These are phyloP conservation scores for Clonostachys rosea DNA, from an alignment of 2,329 filamentous ascomycete genomes.

Conservation along the genomic window DNA sequence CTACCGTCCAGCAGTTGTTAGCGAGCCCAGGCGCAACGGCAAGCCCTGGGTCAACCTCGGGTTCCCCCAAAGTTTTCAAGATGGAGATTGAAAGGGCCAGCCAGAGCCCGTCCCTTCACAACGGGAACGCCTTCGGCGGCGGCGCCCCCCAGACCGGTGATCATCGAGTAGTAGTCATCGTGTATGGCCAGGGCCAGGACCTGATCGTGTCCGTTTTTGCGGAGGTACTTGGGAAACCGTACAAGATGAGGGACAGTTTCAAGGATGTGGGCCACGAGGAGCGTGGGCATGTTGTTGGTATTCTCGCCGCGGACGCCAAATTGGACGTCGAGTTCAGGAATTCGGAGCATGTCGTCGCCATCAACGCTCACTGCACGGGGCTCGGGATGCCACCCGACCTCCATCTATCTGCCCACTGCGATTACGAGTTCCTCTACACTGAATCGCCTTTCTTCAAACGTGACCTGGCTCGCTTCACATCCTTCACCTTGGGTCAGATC, in stretches of 20 bases:
- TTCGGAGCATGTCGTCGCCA: conserved; percentile 55
- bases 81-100: conserved; percentile 28
- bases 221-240: conserved; percentile 73
- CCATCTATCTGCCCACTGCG: conserved; percentile 62
- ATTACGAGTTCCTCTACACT: conserved; percentile 85
- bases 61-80: conserved; percentile 10
- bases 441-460: conserved; percentile 66
- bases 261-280: conserved; percentile 48
- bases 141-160: conserved; percentile 47
- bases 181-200: conserved; percentile 69
- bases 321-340: conserved; percentile 54
- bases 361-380: conserved; percentile 74
- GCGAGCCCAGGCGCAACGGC: conserved; percentile 19
- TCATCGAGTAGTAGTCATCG: conserved; percentile 56
- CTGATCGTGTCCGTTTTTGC: conserved; percentile 71
- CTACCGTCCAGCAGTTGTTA: conserved; percentile 30
- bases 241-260: conserved; percentile 53
- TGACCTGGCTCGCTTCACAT: conserved; percentile 74
- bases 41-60: conserved; percentile 14
- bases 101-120: conserved; percentile 23
- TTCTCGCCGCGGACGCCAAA: conserved; percentile 53
- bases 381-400: conserved; percentile 65
- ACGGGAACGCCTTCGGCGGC: conserved; percentile 30
- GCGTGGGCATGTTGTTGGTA: conserved; percentile 63
- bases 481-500: conserved; percentile 75